A percentile compares a stretch with the other conserved stretches of the same genome.
Conservation (phyloP, 2,329 filamentous ascomycete species). For the Sarocladium kiliense region DNA sequence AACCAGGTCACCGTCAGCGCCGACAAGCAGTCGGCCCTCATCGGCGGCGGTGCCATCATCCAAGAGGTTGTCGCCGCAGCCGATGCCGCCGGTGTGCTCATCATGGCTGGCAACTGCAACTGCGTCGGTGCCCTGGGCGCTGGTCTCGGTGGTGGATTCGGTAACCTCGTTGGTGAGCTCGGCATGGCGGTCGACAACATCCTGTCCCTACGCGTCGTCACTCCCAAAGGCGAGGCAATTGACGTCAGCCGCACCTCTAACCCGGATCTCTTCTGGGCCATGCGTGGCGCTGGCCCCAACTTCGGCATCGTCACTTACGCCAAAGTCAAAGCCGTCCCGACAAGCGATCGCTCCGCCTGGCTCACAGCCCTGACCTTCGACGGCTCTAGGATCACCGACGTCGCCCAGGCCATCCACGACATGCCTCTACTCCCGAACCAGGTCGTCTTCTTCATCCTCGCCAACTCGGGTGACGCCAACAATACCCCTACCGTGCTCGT, state of each 20-base stretch:
- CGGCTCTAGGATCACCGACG: slow-evolving; percentile 18
- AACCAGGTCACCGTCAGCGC: slow-evolving; percentile 15
- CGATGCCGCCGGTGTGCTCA: slow-evolving; percentile 1
- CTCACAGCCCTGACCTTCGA: slow-evolving; percentile 24
- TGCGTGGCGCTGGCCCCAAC: slow-evolving; percentile 51
- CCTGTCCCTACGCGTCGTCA: slow-evolving; percentile 34
- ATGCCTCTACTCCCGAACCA: slow-evolving; percentile 28
- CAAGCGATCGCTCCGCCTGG: slow-evolving; percentile 21
- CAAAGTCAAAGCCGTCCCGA: slow-evolving; percentile 28
- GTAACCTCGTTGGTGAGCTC: slow-evolving; percentile 16
- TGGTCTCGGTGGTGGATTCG: slow-evolving; percentile 1
- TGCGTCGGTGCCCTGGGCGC: slow-evolving; percentile 15
- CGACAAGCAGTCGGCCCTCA: slow-evolving; percentile 14
- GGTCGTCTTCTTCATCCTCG: slow-evolving; percentile 26
- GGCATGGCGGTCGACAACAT: slow-evolving; percentile 39
- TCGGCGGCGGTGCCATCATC: slow-evolving; percentile 15
- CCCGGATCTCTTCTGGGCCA: slow-evolving; percentile 51
- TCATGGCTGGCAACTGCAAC: slow-evolving; percentile 10
- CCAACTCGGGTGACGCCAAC: slow-evolving; percentile 8
- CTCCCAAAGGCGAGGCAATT: slow-evolving; percentile 36
- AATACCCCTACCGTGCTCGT: slow-evolving; percentile 20
- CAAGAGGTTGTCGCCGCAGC: slow-evolving; percentile 5
- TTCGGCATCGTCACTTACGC: slow-evolving; percentile 52
- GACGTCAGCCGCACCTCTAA: slow-evolving; percentile 36
- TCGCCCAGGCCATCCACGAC: slow-evolving; percentile 30